Base-by-base conservation (phyloP, 768 basidiomycete species). In the Tylopilus sp. region DNA sequence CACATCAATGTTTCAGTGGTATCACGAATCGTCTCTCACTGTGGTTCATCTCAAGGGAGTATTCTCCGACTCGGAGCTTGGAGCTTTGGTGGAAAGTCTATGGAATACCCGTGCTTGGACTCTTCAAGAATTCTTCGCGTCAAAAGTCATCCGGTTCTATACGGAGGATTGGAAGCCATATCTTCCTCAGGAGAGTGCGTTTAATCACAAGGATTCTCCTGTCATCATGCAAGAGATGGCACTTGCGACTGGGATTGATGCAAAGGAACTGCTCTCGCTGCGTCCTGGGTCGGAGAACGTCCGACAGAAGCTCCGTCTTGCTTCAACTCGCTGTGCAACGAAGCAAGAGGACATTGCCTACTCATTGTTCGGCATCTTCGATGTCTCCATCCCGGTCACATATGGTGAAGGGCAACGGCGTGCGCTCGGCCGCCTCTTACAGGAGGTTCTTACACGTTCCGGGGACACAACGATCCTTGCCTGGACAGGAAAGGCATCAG, bases 81-180 rank as follows among this genome's bases (percentile, higher is more conserved):
- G 53, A 13, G 50, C 48, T 21, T 30, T 67, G 29, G 25, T 17
- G 6, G 25, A 6, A 10, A 61, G 60, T 48, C 31, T 52, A 5
- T 68, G 66, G 66, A 67, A 64, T 31, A 62, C 48, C 2, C 59
- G 67, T 14, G 67, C 54, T 7, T 67, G 53, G 62, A 63, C 62
- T 3, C 50, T 62, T 6, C 62, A 65, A 52, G 63, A 63, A 31
- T 59, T 58, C 47, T 50, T 67, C 10, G 66, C 66, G 6, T 57
- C 67, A 8, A 56, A 56, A 37, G 37, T 52, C 24, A 56, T 68
- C 26, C 60, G 40, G 3, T 41, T 41, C 40, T 41, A 41, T 21
- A 37, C 37, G 7, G 37, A 37, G 37, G 55, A 67, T 26, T 67
- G 66, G 66, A 54, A 50, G 10, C 56, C 45, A n/a, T 69, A 64